Conservation (phyloP, 1,284 basidiomycete species). For the Sporisorium scitamineum region DNA sequence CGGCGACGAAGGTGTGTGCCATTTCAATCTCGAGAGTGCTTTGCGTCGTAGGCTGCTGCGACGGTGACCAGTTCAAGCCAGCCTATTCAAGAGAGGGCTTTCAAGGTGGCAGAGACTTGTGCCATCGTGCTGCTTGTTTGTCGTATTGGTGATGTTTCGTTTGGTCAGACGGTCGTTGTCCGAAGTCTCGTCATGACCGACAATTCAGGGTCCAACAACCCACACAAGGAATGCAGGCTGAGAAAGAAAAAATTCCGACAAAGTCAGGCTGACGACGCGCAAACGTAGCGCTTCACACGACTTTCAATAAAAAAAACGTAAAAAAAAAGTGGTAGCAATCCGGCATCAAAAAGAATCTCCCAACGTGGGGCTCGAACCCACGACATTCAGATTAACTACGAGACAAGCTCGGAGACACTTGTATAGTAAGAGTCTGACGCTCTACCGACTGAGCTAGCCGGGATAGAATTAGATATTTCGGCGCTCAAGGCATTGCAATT, state of each 20-base stretch:
- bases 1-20: not conserved
- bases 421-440: slow-evolving; percentile 68
- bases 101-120: not conserved
- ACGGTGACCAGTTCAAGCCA: not conserved
- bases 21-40: not conserved
- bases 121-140: not conserved
- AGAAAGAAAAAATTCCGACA: not conserved
- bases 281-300: not conserved
- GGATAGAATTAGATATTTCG: slow-evolving; percentile 36
- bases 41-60: not conserved
- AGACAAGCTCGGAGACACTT: slow-evolving; percentile 46
- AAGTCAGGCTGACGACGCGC: not conserved
- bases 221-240: not conserved
- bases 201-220: slow-evolving; percentile 5
- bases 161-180: not conserved
- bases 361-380: slow-evolving; percentile 69
- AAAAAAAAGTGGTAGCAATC: too few species aligned
- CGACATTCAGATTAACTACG: slow-evolving; percentile 64
- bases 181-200: not conserved
- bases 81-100: not conserved
- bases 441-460: slow-evolving; percentile 70
- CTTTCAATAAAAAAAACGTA: not conserved
- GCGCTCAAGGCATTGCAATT: not conserved
- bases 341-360: slow-evolving; percentile 49
- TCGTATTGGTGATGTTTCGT: not conserved